These are phyloP conservation scores for Ustilago curta DNA, from an alignment of 1,284 basidiomycete genomes.

Conservation along the genomic window DNA sequence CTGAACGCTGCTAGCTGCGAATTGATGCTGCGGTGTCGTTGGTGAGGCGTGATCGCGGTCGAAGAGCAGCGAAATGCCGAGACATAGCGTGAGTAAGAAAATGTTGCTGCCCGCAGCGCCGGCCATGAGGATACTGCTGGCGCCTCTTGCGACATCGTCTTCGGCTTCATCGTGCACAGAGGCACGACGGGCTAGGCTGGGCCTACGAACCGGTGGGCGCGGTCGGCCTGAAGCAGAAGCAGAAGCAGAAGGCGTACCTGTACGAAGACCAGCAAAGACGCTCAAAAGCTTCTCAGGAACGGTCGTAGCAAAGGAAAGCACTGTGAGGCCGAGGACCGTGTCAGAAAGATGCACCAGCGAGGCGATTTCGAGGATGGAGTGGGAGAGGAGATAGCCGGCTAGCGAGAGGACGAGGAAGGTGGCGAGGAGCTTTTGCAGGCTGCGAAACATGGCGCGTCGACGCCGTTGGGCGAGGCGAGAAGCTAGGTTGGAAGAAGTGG, in stretches of 20 bases:
- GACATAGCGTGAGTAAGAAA: slow-evolving; percentile 67
- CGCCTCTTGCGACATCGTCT: slow-evolving; percentile 45
- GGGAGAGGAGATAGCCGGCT: slow-evolving; percentile 64
- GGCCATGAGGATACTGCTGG: slow-evolving; percentile 65
- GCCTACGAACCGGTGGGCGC: slow-evolving; percentile 13
- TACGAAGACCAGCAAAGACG: slow-evolving; percentile 52
- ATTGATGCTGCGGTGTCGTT: slow-evolving; percentile 5
- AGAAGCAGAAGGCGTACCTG: slow-evolving; percentile 2
- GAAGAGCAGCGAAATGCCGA: slow-evolving; percentile 63
- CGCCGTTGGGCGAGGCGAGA: slow-evolving; percentile 26
- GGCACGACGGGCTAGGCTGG: slow-evolving; percentile 31
- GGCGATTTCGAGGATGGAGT: slow-evolving; percentile 60
- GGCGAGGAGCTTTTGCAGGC: slow-evolving; percentile 34
- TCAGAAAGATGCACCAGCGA: slow-evolving; percentile 57
- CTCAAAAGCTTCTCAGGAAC: slow-evolving; percentile 68
- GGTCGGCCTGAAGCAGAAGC: slow-evolving; percentile 6
- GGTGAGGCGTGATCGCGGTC: slow-evolving; percentile 9
- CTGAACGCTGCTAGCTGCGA: slow-evolving; percentile 34
- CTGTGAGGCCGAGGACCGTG: slow-evolving; percentile 61
- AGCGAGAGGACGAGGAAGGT: slow-evolving; percentile 56
- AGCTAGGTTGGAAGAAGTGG: slow-evolving; percentile 36
- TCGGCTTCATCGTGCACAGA: slow-evolving; percentile 32
- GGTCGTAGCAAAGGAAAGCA: slow-evolving; percentile 67
- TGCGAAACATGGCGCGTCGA: slow-evolving; percentile 22
- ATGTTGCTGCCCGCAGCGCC: slow-evolving; percentile 68